Percentiles rank a stretch among this genome's conserved stretches.
Conservation (phyloP, 1,284 basidiomycete species). For the Cystobasidiaceae sp. region DNA sequence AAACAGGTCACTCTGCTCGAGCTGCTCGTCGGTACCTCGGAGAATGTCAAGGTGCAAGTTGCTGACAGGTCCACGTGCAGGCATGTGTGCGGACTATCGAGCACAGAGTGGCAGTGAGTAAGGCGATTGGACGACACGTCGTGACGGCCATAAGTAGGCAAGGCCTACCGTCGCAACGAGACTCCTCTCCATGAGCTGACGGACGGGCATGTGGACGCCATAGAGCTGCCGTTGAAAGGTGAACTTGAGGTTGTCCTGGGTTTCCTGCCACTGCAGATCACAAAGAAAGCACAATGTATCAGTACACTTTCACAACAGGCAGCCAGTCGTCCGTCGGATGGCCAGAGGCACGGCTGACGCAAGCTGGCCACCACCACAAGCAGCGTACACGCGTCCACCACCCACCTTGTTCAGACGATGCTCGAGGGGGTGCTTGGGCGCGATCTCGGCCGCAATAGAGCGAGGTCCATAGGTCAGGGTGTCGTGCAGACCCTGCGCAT, state of each 20-base stretch:
- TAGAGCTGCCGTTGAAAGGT: constrained; percentile 77
- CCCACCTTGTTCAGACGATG: constrained; percentile 62
- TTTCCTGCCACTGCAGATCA: constrained; percentile 76
- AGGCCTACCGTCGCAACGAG: constrained; percentile 62
- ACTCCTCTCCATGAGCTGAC: constrained; percentile 88
- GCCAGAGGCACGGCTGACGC: not conserved
- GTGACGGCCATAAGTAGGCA: too few species aligned
- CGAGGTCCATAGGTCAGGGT: constrained; percentile 68
- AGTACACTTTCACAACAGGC: not conserved
- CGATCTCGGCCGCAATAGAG: constrained; percentile 64
- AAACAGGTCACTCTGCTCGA: constrained; percentile 72
- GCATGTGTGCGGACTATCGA: constrained; percentile 17
- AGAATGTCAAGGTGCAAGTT: constrained; percentile 86
- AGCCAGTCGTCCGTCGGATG: not conserved
- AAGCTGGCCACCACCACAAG: not conserved
- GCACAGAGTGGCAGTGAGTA: too few species aligned
- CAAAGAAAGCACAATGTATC: not conserved
- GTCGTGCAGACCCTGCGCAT: constrained; percentile 62
- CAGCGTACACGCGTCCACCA: not conserved
- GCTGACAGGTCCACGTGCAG: constrained; percentile 14
- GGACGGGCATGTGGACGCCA: constrained; percentile 81
- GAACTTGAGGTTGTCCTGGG: constrained; percentile 80
- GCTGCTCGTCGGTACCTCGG: constrained; percentile 77
- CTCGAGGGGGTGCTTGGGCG: constrained; percentile 56
- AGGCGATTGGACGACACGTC: too few species aligned